phyloP scores from a whole-genome alignment of 2,329 filamentous ascomycete genomes.

The Sclerotinia subarctica region DNA sequence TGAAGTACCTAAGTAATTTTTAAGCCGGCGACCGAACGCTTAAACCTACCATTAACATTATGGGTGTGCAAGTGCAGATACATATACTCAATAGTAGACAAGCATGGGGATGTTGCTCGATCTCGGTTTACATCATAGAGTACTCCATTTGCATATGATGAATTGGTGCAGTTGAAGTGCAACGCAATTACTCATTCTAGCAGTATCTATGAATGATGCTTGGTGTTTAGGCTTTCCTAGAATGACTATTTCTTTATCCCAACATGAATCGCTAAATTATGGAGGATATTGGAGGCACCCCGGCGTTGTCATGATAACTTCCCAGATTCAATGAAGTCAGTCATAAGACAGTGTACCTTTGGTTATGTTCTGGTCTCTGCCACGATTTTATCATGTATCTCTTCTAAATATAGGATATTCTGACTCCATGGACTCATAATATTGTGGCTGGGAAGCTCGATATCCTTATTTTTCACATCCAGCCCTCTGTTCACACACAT shows the following conservation, averaged over 20 bases:
- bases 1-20: not conserved
- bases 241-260: not conserved
- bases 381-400: not conserved
- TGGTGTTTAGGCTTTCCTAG: too few species aligned
- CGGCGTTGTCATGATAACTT: not conserved
- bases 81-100: not conserved
- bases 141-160: not conserved
- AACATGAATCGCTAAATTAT: not conserved
- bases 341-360: not conserved
- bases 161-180: not conserved
- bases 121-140: not conserved
- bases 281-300: not conserved
- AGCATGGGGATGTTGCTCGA: not conserved
- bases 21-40: not conserved
- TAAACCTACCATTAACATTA: not conserved
- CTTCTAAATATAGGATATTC: not conserved
- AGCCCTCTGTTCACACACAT: not conserved
- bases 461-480: not conserved
- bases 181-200: not conserved
- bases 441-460: not conserved
- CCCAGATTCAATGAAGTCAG: not conserved
- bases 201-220: not conserved
- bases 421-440: not conserved
- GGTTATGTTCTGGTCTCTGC: not conserved
- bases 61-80: not conserved